These are phyloP conservation scores for Microbotryum lychnidis-dioicae DNA, from an alignment of 1,284 basidiomycete species.

Conservation along the genomic window DNA sequence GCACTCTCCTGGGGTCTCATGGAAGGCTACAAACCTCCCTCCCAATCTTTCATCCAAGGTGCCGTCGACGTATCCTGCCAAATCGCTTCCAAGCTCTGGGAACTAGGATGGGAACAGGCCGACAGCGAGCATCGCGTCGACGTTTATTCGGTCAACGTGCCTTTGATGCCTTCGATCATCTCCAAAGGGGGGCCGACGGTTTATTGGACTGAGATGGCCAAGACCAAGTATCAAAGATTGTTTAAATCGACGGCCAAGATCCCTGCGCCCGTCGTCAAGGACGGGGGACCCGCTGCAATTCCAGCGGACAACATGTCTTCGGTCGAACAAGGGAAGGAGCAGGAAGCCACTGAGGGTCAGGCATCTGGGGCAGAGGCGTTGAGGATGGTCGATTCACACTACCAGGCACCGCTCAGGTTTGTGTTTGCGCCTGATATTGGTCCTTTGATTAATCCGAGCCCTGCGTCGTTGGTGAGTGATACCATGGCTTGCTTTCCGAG, in stretches of 20 bases:
- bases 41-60: conserved; percentile 50
- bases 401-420: conserved; percentile 51
- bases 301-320: conserved; percentile 2
- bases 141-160: conserved; percentile 73
- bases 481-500: not conserved
- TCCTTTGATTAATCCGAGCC: conserved; percentile 56
- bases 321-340: not conserved
- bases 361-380: not conserved
- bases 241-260: conserved; percentile 50
- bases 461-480: conserved; percentile 49
- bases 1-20: conserved; percentile 79
- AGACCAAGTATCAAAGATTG: conserved; percentile 63
- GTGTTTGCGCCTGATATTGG: conserved; percentile 71
- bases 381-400: conserved; percentile 19
- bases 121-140: conserved; percentile 52
- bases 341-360: not conserved
- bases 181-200: conserved; percentile 53
- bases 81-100: conserved; percentile 64
- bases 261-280: conserved; percentile 26
- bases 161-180: conserved; percentile 53
- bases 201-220: conserved; percentile 66
- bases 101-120: conserved; percentile 43
- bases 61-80: conserved; percentile 59
- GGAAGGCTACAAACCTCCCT: conserved; percentile 55
- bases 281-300: conserved; percentile 25